Percentiles rank a stretch among this genome's conserved stretches.
Conservation (phyloP, 352 stramenopile species). For the Labyrinthula sp. region DNA sequence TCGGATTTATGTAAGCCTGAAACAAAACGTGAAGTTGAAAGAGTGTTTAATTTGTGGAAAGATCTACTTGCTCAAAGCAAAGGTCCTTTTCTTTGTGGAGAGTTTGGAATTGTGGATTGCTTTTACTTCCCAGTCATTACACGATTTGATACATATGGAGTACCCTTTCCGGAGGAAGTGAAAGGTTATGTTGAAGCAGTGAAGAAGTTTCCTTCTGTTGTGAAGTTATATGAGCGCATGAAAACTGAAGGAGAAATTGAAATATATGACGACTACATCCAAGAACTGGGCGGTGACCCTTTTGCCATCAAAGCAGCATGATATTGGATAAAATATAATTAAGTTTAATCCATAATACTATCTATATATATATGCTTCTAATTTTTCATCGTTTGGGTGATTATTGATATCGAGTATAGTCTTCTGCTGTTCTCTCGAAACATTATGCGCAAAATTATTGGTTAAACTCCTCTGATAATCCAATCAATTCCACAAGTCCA, state of each 20-base stretch:
- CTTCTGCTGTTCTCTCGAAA: too few species aligned
- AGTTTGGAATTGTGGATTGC: neutral
- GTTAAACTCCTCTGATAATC: too few species aligned
- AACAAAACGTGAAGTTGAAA: neutral
- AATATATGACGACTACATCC: conserved; percentile 1
- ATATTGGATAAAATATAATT: too few species aligned
- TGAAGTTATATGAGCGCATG: neutral
- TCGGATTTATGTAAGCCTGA: too few species aligned
- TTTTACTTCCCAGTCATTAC: conserved; percentile 2
- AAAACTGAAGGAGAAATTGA: neutral
- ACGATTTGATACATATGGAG: neutral
- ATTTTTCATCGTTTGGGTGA: too few species aligned
- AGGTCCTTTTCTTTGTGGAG: neutral
- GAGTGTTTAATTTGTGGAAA: neutral
- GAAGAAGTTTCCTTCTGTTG: neutral
- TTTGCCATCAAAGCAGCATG: too few species aligned
- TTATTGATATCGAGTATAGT: too few species aligned
- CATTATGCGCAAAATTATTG: too few species aligned
- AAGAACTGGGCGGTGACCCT: neutral
- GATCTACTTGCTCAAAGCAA: neutral
- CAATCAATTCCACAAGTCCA: too few species aligned
- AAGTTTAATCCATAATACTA: too few species aligned
- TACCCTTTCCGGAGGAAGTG: neutral
- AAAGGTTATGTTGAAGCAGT: neutral
- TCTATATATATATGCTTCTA: too few species aligned